Evolutionary conservation across 108 stramenopile species (phyloP).

Genomic region (Pelagomonas calceolata): DNA sequence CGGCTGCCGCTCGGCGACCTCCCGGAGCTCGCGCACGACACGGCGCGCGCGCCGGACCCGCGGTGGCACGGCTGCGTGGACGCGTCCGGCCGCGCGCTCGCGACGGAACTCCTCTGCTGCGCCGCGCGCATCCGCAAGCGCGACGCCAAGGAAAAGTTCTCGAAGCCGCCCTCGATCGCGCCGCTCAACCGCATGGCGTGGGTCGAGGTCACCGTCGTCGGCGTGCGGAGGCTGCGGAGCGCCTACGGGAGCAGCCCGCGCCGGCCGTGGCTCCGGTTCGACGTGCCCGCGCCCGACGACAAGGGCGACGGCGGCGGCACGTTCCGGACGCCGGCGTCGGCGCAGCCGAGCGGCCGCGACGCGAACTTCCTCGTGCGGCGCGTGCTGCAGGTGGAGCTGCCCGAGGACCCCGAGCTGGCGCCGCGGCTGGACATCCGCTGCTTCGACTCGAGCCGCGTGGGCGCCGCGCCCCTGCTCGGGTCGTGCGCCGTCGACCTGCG

Average conservation of each 20-base stretch:
- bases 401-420: conserved; percentile 29
- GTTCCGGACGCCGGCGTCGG: conserved; percentile 20
- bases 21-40: neutral
- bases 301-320: conserved; percentile 2
- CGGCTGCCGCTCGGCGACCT: neutral
- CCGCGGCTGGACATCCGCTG: conserved; percentile 31
- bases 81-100: conserved; percentile 21
- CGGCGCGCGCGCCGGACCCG: conserved; percentile 9
- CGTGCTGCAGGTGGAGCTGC: conserved; percentile 24
- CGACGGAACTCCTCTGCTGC: conserved; percentile 29
- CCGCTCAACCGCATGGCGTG: conserved; percentile 16
- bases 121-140: conserved; percentile 25
- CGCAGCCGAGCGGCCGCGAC: conserved; percentile 25
- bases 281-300: conserved; percentile 21
- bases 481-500: conserved; percentile 27
- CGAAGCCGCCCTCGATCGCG: conserved; percentile 11
- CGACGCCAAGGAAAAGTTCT: neutral
- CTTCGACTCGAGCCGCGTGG: conserved; percentile 24
- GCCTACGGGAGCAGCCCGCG: conserved; percentile 20
- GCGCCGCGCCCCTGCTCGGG: conserved; percentile 25
- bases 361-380: conserved; percentile 43
- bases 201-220: conserved; percentile 33
- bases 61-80: conserved; percentile 20
- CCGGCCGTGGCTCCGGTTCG: conserved; percentile 30
- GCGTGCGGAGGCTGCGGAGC: conserved; percentile 29